Percentiles rank a stretch among this genome's conserved stretches.
These are phyloP conservation scores for Fusarium graminum DNA, from an alignment of 2,329 filamentous ascomycete species.

Conservation along the genomic window DNA sequence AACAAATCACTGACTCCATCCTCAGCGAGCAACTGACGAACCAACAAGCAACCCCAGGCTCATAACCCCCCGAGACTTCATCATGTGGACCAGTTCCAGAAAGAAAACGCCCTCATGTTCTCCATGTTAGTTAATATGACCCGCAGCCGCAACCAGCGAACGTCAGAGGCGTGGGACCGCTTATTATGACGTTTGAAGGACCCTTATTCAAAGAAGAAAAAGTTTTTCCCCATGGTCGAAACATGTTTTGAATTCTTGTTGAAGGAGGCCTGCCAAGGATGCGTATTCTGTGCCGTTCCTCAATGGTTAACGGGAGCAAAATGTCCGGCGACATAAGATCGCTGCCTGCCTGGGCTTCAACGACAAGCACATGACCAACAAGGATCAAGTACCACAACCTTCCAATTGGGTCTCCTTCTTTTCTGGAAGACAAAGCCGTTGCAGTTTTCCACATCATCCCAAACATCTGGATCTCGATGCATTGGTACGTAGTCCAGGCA, in stretches of 20 bases:
- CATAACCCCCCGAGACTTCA: constrained; percentile 6
- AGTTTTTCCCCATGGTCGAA: not conserved
- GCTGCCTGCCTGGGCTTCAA: not conserved
- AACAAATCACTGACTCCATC: not conserved
- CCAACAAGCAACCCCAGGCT: not conserved
- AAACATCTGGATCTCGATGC: constrained; percentile 31
- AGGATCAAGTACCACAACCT: constrained; percentile 5
- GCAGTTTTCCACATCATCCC: constrained; percentile 17
- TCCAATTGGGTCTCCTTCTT: constrained; percentile 6
- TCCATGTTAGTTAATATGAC: not conserved
- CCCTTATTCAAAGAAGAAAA: constrained; percentile 13
- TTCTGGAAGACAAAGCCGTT: constrained; percentile 17
- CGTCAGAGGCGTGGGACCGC: constrained; percentile 17
- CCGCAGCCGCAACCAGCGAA: not conserved
- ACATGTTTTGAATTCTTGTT: not conserved
- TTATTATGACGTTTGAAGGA: constrained; percentile 31
- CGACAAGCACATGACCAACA: constrained; percentile 11
- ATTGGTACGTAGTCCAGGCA: not conserved
- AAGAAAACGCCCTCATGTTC: constrained; percentile 2
- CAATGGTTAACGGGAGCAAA: constrained; percentile 30
- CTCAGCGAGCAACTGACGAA: not conserved
- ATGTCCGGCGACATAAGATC: constrained; percentile 18
- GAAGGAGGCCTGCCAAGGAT: not conserved
- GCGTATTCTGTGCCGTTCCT: not conserved
- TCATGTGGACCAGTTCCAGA: constrained; percentile 18